A percentile compares a stretch with the other conserved stretches of the same genome.
phyloP scores from a whole-genome alignment of 2,329 filamentous ascomycete species.

The Colletotrichum caudatum region DNA sequence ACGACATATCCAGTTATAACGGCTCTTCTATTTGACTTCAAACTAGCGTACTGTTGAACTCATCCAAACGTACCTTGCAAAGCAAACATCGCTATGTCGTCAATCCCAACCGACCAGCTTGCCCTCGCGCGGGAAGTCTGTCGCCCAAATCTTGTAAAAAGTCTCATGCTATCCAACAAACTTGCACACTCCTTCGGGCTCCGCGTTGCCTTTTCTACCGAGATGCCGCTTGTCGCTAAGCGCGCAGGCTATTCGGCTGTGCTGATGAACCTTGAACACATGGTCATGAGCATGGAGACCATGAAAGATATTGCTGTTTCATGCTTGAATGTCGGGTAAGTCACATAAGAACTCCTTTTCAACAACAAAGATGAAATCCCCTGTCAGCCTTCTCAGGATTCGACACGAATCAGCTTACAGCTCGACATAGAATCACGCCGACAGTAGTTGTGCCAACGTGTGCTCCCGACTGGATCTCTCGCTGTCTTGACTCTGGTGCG shows the following conservation, averaged over 20 bases:
- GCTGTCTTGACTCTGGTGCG: conserved; percentile 63
- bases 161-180: conserved; percentile 16
- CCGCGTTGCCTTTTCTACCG: conserved; percentile 33
- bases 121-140: conserved; percentile 20
- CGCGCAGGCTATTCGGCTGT: conserved; percentile 27
- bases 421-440: conserved; percentile 1
- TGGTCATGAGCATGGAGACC: conserved; percentile 32
- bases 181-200: conserved; percentile 32
- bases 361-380: too few relatives aligned
- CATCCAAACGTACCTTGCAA: background rate
- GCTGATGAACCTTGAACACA: conserved; percentile 33
- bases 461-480: conserved; percentile 30
- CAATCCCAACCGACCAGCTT: conserved; percentile 12
- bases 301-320: conserved; percentile 29
- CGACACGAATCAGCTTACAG: background rate
- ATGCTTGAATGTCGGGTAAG: conserved; percentile 23
- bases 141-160: conserved; percentile 31
- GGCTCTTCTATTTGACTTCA: background rate
- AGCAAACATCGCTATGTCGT: conserved; percentile 7
- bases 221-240: conserved; percentile 32
- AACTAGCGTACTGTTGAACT: background rate
- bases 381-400: too few relatives aligned
- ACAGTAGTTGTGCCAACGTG: conserved; percentile 24
- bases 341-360: background rate
- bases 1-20: too few relatives aligned